These are phyloP conservation scores for Pythium myriotylum DNA, from an alignment of 352 stramenopile species.

Conservation along the genomic window DNA sequence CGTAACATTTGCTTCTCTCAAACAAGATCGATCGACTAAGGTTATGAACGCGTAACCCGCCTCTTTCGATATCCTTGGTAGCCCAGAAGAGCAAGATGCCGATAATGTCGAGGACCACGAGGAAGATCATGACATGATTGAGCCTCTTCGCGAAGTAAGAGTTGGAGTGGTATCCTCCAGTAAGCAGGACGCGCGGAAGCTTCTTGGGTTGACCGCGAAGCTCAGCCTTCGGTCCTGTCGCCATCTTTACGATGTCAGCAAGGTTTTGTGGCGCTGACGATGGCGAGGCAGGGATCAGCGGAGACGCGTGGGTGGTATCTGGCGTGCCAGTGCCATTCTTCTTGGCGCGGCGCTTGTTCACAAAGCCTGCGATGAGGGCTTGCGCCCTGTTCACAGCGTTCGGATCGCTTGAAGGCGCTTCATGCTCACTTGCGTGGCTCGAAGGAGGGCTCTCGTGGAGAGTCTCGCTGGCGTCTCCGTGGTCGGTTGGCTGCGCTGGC, in stretches of 20 bases:
- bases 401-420: neutral
- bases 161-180: slow-evolving; percentile 58
- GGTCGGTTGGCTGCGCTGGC: neutral
- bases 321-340: slow-evolving; percentile 15
- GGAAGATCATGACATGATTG: slow-evolving; percentile 44
- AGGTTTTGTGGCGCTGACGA: slow-evolving; percentile 29
- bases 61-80: slow-evolving; percentile 35
- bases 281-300: slow-evolving; percentile 7
- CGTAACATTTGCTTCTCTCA: slow-evolving; percentile 35
- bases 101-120: slow-evolving; percentile 41
- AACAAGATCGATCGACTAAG: slow-evolving; percentile 47
- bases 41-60: slow-evolving; percentile 52
- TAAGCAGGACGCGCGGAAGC: slow-evolving; percentile 50
- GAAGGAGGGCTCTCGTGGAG: slow-evolving; percentile 29
- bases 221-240: slow-evolving; percentile 11
- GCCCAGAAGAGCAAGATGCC: slow-evolving; percentile 59
- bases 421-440: neutral
- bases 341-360: slow-evolving; percentile 17
- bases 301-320: slow-evolving; percentile 1
- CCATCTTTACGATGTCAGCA: slow-evolving; percentile 27
- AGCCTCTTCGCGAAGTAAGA: slow-evolving; percentile 83
- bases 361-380: slow-evolving; percentile 7
- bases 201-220: slow-evolving; percentile 39
- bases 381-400: slow-evolving; percentile 3
- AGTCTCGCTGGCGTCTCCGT: slow-evolving; percentile 24